Evolutionary conservation across 768 basidiomycete species (phyloP).

Genomic region (Auriscalpium orientale): DNA sequence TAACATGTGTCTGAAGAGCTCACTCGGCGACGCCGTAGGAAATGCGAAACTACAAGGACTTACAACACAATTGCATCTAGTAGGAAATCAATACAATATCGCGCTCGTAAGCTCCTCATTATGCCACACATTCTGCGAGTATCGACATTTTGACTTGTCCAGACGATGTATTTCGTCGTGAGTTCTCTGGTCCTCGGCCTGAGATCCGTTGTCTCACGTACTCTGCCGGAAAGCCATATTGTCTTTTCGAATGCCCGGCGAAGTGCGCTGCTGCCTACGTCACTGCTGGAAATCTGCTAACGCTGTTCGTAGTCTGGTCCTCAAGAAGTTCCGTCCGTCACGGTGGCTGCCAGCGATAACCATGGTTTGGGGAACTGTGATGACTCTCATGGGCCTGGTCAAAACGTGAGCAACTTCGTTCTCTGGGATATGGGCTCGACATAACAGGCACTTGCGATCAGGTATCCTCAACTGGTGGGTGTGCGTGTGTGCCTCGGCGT

Average conservation of each 20-base stretch:
- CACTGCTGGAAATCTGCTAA: background rate
- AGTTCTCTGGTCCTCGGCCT: conserved; percentile 14
- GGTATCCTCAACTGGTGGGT: conserved; percentile 56
- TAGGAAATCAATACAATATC: conserved; percentile 56
- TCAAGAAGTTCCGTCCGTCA: conserved; percentile 60
- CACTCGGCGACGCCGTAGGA: conserved; percentile 29
- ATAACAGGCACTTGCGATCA: conserved; percentile 17
- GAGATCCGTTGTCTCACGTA: background rate
- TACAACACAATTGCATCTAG: conserved; percentile 43
- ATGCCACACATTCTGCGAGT: background rate
- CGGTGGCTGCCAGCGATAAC: conserved; percentile 65
- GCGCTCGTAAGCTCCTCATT: conserved; percentile 39
- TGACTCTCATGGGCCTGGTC: conserved; percentile 62
- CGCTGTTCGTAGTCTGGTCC: conserved; percentile 29
- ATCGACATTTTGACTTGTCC: background rate
- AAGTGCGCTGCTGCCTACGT: conserved; percentile 36
- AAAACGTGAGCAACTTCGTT: conserved; percentile 36
- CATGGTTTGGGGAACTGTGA: conserved; percentile 58
- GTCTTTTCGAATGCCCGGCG: conserved; percentile 60
- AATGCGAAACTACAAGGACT: conserved; percentile 66
- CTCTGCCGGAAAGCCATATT: conserved; percentile 36
- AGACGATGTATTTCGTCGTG: conserved; percentile 72
- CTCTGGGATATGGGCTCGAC: background rate
- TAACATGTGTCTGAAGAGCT: background rate
- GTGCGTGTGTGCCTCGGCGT: conserved; percentile 52